phyloP scores from a whole-genome alignment of 176 grass and related monocot genomes.

The Hordeum vulgare region MorexV3_pseudomolecules_assembly NC_058520.1:452743650-452744149 shows the following conservation, averaged over 20 bases:
- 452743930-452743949: constrained; percentile 88
- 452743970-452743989: constrained; percentile 94
- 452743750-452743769: constrained; percentile 24
- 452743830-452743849: not conserved
- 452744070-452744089: not conserved
- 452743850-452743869: constrained; percentile 1
- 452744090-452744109: not conserved
- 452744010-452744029: constrained; percentile 81
- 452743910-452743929: constrained; percentile 71
- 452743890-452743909: constrained; percentile 39
- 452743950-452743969: constrained; percentile 88
- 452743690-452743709: constrained; percentile 66
- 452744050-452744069: not conserved
- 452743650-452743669: constrained; percentile 69
- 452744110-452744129: constrained; percentile 75
- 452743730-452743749: constrained; percentile 22
- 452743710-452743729: constrained; percentile 11
- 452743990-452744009: constrained; percentile 75
- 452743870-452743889: not conserved
- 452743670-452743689: constrained; percentile 72
- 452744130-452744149: constrained; percentile 66
- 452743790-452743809: constrained; percentile 68
- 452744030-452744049: not conserved
- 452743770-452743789: constrained; percentile 35
- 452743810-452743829: constrained; percentile 19